Evolutionary conservation across 2,329 filamentous ascomycete genomes (phyloP).

Genomic region (Fusarium clavum): DNA sequence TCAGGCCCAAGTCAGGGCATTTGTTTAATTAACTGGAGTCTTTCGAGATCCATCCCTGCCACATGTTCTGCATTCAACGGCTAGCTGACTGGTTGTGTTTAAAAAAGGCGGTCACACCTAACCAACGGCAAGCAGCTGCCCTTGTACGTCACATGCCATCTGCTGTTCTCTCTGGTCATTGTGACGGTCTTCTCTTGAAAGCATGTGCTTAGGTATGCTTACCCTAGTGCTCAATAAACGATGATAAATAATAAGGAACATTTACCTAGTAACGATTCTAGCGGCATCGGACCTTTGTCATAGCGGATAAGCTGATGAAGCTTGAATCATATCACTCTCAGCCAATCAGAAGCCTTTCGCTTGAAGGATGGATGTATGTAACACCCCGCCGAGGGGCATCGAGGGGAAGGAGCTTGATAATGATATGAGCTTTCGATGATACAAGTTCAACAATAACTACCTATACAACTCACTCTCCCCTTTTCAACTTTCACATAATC

Average conservation of each 20-base stretch:
- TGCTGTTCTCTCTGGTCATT: not conserved
- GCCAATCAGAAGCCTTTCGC: constrained; percentile 27
- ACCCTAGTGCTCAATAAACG: not conserved
- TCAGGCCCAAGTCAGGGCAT: constrained; percentile 6
- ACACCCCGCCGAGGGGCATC: constrained; percentile 39
- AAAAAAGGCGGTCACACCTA: constrained; percentile 29
- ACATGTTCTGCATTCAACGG: constrained; percentile 13
- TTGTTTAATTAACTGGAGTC: constrained; percentile 14
- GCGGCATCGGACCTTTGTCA: constrained; percentile 31
- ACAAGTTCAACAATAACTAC: not conserved
- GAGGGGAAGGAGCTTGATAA: constrained; percentile 29
- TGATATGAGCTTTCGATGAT: constrained; percentile 24
- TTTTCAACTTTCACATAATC: not conserved
- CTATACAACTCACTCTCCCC: not conserved
- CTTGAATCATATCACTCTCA: constrained; percentile 14
- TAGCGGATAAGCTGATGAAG: constrained; percentile 27
- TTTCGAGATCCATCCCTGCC: constrained; percentile 18
- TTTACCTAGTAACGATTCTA: not conserved
- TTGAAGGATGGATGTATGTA: constrained; percentile 19
- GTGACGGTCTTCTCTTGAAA: not conserved
- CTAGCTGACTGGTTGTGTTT: constrained; percentile 4
- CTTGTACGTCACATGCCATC: constrained; percentile 9
- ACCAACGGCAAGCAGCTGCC: not conserved
- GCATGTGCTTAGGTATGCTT: not conserved
- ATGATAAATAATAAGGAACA: not conserved